These are phyloP conservation scores for Lactarius tabidus DNA, from an alignment of 768 basidiomycete species.

Conservation along the genomic window DNA sequence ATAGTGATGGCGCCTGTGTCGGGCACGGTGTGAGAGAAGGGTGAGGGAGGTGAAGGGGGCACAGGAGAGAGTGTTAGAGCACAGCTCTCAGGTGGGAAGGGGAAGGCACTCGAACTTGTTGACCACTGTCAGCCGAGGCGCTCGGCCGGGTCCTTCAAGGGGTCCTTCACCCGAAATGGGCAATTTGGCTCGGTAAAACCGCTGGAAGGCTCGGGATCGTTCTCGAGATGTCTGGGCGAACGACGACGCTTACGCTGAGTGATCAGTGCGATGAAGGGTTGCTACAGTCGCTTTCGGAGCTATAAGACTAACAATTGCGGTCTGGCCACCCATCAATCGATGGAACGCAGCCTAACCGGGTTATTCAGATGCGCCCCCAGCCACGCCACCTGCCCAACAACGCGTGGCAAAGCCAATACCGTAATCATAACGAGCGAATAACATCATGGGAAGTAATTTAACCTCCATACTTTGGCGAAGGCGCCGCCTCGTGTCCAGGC, in stretches of 20 bases:
- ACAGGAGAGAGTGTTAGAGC: conserved; percentile 3
- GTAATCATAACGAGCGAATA: conserved; percentile 1
- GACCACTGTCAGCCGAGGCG: not conserved
- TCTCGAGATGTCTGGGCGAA: not conserved
- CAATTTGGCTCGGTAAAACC: conserved; percentile 3
- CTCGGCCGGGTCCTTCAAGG: not conserved
- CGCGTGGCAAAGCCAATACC: conserved; percentile 8
- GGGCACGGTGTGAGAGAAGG: conserved; percentile 14
- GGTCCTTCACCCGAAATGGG: not conserved
- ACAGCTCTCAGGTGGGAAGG: conserved; percentile 13
- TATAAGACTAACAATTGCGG: not conserved
- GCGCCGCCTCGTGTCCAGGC: conserved; percentile 9
- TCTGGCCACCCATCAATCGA: conserved; percentile 16
- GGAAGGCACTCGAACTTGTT: not conserved
- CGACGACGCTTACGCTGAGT: not conserved
- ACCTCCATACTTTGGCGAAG: not conserved
- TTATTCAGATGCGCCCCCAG: not conserved
- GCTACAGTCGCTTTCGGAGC: not conserved
- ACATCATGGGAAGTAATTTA: not conserved
- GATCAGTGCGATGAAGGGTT: not conserved
- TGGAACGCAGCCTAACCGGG: conserved; percentile 10
- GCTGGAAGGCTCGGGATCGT: conserved; percentile 10
- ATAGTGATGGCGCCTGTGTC: not conserved
- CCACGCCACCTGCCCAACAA: conserved; percentile 6
- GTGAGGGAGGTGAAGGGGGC: not conserved